These are phyloP conservation scores for Colletotrichum zoysiae DNA, from an alignment of 2,329 filamentous ascomycete genomes.

Conservation along the genomic window DNA sequence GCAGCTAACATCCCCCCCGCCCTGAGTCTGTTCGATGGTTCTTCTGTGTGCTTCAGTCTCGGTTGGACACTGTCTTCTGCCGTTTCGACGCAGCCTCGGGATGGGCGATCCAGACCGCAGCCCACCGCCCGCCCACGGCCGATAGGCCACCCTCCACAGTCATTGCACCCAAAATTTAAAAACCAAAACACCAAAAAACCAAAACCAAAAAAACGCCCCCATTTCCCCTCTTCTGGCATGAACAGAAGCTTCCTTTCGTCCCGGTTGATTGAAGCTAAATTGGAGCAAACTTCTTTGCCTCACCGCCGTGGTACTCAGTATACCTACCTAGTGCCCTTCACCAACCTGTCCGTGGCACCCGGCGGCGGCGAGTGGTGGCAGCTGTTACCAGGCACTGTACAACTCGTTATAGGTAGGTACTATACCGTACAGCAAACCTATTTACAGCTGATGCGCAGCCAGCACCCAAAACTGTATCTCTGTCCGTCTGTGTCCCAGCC, in stretches of 20 bases:
- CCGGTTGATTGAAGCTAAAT: slow-evolving; percentile 19
- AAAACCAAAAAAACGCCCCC: too few species aligned
- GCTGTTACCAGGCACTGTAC: not conserved
- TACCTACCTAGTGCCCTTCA: not conserved
- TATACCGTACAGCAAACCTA: not conserved
- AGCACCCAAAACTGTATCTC: not conserved
- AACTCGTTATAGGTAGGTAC: too few species aligned
- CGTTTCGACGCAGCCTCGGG: not conserved
- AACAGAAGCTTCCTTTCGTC: not conserved
- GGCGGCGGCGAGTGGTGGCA: slow-evolving; percentile 1
- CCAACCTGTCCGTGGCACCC: slow-evolving; percentile 4
- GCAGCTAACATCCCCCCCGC: not conserved
- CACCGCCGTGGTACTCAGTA: slow-evolving; percentile 29
- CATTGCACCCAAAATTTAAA: slow-evolving; percentile 1
- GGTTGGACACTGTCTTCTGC: not conserved
- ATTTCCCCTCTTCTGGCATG: not conserved
- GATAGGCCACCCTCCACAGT: slow-evolving; percentile 37
- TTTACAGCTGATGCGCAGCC: slow-evolving; percentile 17
- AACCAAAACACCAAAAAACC: not conserved
- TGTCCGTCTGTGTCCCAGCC: not conserved
- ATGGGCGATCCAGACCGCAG: slow-evolving; percentile 20
- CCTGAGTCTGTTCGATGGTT: not conserved
- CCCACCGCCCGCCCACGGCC: slow-evolving; percentile 16
- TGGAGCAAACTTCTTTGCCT: slow-evolving; percentile 30
- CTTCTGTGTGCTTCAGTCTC: not conserved